Evolutionary conservation across 768 basidiomycete species (phyloP), one percentile per base, ranked within the genome.

Genomic region (Termitomyces titanicus): DNA sequence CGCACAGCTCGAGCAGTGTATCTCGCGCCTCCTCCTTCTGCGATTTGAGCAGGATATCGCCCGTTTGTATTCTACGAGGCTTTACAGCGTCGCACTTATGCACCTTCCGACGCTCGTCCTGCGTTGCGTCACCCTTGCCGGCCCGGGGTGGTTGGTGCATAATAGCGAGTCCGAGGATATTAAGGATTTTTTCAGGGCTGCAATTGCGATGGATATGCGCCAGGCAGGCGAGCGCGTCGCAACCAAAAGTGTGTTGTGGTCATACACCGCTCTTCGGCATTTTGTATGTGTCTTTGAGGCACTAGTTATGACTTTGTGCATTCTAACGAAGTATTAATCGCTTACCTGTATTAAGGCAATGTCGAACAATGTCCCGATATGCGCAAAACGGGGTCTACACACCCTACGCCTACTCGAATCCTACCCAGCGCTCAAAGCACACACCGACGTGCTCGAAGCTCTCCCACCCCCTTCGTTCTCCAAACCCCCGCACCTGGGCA

Each of bases 201-300:
- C 79, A 45, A 81, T 90, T 57, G 79, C 78, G 56, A 89, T 90
- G 87, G 88, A 90, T 65, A 77, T 90, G 69, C 78, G 88, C 27
- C 85, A 90, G 67, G 84, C 86, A 0, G 88, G 88, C 17, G 88
- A 89, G 61, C 78, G 88, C 29, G 86, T 89, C 18, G 88, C 88
- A 8, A 89, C 88, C 8, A 89, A 88, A 76, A 87, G 85, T 61
- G 85, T 89, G 18, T 69, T 89, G 52, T 89, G 88, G 88, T 85
- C 85, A 1, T 89, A 89, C 68, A 89, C 88, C 2, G 88, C 86
- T 31, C 70, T 89, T 27, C 72, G 88, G 54, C 84, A 89, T 70
- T 89, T 89, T 65, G 87, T 88, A 70, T 64, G 86, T 72, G 42
- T 24, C 22, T 39, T 11, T 39, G 38, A 39, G 38, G 4, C 38